Evolutionary conservation across 768 basidiomycete species (phyloP).

Genomic region (Trametes maxima): DNA sequence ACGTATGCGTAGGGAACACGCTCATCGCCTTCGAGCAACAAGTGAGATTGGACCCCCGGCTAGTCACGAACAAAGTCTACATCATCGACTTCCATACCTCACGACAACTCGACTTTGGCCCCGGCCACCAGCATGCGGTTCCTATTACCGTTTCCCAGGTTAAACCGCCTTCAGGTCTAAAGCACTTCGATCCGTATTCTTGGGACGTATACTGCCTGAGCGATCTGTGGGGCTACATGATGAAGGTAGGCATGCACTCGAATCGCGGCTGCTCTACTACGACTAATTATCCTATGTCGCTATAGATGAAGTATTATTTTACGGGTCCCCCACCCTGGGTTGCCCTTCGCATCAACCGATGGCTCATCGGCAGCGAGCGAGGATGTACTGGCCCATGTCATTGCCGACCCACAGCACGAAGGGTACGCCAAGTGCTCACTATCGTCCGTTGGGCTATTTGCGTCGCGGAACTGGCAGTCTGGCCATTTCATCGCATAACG

Average conservation of each 20-base stretch:
- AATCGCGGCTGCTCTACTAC: not conserved
- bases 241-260: not conserved
- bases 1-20: not conserved
- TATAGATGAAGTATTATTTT: not conserved
- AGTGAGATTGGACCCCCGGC: not conserved
- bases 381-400: not conserved
- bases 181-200: not conserved
- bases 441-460: not conserved
- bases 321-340: not conserved
- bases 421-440: not conserved
- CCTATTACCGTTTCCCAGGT: not conserved
- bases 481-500: not conserved
- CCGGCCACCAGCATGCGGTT: not conserved
- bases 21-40: not conserved
- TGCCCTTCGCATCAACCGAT: not conserved
- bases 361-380: not conserved
- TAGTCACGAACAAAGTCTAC: not conserved
- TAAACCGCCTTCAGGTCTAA: not conserved
- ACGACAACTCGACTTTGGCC: not conserved
- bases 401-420: not conserved
- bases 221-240: not conserved
- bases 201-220: slow-evolving; percentile 5
- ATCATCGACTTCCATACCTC: not conserved
- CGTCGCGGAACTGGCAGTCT: not conserved
- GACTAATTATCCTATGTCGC: not conserved